A percentile compares a stretch with the other conserved stretches of the same genome.
Conservation (phyloP, 208 protist genomes). For the Tritrichomonas musculus region DNA sequence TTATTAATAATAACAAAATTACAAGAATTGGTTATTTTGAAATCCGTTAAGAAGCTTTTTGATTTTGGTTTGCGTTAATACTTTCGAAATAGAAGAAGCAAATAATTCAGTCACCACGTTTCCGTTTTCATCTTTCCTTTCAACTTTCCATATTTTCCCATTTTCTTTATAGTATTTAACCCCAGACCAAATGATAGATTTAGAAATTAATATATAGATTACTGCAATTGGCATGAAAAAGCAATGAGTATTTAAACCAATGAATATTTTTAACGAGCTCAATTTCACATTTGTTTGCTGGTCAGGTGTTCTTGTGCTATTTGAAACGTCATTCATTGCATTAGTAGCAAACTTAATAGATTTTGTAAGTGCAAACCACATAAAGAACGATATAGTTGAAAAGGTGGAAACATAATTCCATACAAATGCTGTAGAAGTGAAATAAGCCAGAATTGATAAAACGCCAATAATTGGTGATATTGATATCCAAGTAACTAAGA, state of each 20-base stretch:
- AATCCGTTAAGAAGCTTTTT: too few relatives aligned
- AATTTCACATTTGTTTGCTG: not conserved
- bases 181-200: not conserved
- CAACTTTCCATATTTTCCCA: not conserved
- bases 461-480: not conserved
- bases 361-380: not conserved
- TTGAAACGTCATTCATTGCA: not conserved
- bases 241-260: not conserved
- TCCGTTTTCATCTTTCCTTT: not conserved
- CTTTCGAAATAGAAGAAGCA: too few relatives aligned
- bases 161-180: not conserved
- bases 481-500: not conserved
- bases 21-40: too few relatives aligned
- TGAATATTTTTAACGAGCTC: not conserved
- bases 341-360: not conserved
- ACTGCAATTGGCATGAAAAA: not conserved
- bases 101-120: too few relatives aligned
- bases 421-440: not conserved
- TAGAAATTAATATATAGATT: not conserved
- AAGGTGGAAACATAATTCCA: not conserved
- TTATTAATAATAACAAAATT: too few relatives aligned
- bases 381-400: not conserved
- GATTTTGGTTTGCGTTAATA: too few relatives aligned
- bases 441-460: not conserved
- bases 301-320: not conserved